phyloP scores from a whole-genome alignment of 345 rosid species.

The Syzygium aqueum region DNA sequence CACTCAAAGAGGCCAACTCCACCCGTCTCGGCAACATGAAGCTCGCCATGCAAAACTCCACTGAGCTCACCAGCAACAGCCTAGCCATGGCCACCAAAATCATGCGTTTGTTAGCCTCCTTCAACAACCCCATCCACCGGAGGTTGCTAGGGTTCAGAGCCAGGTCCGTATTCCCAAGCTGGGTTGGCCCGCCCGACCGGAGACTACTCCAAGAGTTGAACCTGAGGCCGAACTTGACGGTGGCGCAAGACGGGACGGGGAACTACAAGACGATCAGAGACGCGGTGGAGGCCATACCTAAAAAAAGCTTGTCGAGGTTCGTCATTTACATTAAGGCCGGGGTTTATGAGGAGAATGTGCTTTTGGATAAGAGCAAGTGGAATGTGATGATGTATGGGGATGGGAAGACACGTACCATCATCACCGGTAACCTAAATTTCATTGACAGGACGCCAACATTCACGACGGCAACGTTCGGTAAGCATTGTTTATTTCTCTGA shows the following conservation, averaged over 20 bases:
- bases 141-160: slow-evolving; percentile 19
- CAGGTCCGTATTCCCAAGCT: slow-evolving; percentile 31
- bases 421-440: slow-evolving; percentile 39
- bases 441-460: slow-evolving; percentile 44
- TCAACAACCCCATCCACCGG: slow-evolving; percentile 44
- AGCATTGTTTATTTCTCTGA: background rate
- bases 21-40: background rate
- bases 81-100: slow-evolving; percentile 46
- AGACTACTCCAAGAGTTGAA: slow-evolving; percentile 34
- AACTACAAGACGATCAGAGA: slow-evolving; percentile 26
- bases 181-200: slow-evolving; percentile 40
- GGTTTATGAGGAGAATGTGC: slow-evolving; percentile 46
- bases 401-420: slow-evolving; percentile 37
- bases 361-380: slow-evolving; percentile 48
- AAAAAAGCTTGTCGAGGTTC: slow-evolving; percentile 33
- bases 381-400: slow-evolving; percentile 79
- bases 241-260: slow-evolving; percentile 58
- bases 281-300: slow-evolving; percentile 36
- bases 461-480: slow-evolving; percentile 57
- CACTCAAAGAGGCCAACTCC: slow-evolving; percentile 3
- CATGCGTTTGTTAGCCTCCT: slow-evolving; percentile 25
- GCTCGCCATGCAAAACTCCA: slow-evolving; percentile 15
- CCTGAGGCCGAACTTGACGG: slow-evolving; percentile 27
- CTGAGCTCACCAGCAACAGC: slow-evolving; percentile 18
- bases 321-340: slow-evolving; percentile 60